These are phyloP conservation scores for Gomphus bonarii DNA, from an alignment of 1,284 basidiomycete species.

Conservation along the genomic window DNA sequence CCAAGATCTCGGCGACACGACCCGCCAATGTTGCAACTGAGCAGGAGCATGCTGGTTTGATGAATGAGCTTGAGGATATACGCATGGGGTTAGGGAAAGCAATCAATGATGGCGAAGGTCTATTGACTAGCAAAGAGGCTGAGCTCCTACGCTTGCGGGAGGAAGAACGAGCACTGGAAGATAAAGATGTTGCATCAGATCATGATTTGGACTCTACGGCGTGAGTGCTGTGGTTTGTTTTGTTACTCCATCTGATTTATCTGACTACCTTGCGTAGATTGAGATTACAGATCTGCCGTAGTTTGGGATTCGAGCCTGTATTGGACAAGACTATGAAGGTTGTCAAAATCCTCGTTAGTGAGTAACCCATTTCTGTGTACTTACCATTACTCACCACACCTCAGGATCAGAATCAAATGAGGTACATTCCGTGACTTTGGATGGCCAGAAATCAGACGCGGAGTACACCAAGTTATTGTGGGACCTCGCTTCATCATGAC, in stretches of 20 bases:
- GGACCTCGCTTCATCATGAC: conserved; percentile 20
- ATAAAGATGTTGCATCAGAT: conserved; percentile 58
- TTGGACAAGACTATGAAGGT: conserved; percentile 38
- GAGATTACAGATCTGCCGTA: conserved; percentile 55
- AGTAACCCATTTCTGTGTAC: conserved; percentile 22
- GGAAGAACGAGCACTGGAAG: conserved; percentile 46
- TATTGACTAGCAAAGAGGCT: conserved; percentile 54
- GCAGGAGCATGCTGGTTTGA: neutral
- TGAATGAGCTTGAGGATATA: conserved; percentile 18
- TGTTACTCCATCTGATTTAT: conserved; percentile 7
- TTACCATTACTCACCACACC: neutral
- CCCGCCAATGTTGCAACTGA: conserved; percentile 11
- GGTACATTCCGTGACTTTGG: conserved; percentile 28
- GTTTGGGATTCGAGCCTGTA: conserved; percentile 59
- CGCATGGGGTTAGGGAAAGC: conserved; percentile 61
- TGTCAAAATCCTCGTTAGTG: conserved; percentile 57
- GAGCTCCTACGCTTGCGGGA: conserved; percentile 58
- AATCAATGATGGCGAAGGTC: conserved; percentile 60
- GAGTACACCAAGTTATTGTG: conserved; percentile 17
- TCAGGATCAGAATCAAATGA: conserved; percentile 14
- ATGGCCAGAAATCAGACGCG: conserved; percentile 23
- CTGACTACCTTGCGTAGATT: conserved; percentile 30
- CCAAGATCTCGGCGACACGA: conserved; percentile 57
- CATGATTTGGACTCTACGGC: conserved; percentile 59
- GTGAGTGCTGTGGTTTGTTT: conserved; percentile 32